Percentiles rank a stretch among this genome's conserved stretches.
Evolutionary conservation across 225 moss, liverwort and hornwort species (phyloP).

Genomic region (Lunularia cruciata): DNA sequence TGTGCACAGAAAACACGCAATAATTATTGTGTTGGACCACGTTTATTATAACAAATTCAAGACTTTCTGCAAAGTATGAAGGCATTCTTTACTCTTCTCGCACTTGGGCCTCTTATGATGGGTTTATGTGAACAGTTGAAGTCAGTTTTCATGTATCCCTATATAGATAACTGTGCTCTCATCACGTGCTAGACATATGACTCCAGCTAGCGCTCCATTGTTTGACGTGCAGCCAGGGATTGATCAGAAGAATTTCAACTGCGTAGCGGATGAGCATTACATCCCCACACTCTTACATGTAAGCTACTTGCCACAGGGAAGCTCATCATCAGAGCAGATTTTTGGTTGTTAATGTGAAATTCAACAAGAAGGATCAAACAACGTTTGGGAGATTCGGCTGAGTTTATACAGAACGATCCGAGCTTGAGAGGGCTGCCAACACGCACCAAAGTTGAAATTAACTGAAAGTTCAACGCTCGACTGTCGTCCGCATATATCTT

Average conservation of each 20-base stretch:
- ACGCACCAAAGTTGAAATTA: too few species aligned
- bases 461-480: too few species aligned
- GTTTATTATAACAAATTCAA: slow-evolving; percentile 51
- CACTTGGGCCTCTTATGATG: neutral
- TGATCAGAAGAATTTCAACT: slow-evolving; percentile 31
- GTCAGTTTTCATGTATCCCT: neutral
- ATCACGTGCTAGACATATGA: too few species aligned
- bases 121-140: neutral
- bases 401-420: too few species aligned
- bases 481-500: too few species aligned
- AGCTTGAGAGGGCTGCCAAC: too few species aligned
- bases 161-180: neutral
- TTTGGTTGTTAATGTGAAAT: too few species aligned
- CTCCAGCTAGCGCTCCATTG: neutral
- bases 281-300: slow-evolving; percentile 44
- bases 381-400: too few species aligned
- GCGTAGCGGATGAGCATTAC: slow-evolving; percentile 47
- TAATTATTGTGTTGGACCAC: slow-evolving; percentile 38
- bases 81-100: neutral
- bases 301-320: too few species aligned
- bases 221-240: slow-evolving; percentile 28
- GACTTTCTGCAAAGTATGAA: slow-evolving; percentile 37
- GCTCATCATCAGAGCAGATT: too few species aligned
- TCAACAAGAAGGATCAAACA: too few species aligned
- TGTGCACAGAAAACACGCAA: slow-evolving; percentile 41